Evolutionary conservation across 306 rosid species (phyloP), one percentile per base, ranked within the genome.

Genomic region (Psophocarpus tetragonolobus): DNA sequence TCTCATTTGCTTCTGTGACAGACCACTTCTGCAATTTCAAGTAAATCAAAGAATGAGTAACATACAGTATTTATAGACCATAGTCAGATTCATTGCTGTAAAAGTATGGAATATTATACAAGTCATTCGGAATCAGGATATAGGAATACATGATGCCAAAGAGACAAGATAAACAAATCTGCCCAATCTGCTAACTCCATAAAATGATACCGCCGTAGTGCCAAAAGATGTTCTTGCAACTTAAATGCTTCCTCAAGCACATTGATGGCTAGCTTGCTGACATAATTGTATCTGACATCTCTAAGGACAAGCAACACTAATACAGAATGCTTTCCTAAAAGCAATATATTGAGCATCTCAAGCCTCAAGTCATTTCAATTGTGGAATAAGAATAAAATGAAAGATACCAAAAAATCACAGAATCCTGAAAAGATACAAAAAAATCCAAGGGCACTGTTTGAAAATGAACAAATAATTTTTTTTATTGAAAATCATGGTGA

Each of bases 171-270:
- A 87, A 95, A 95, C 84, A 91, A 84, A 92, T 92, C 97, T 81
- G 97, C 96, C 98, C 98, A 95, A 77, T 95, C 98, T 62, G 96
- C 97, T 61, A 86, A 39, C 84, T 95, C 98, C 98, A 95, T 92
- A 74, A 95, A 92, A 84, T 95, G 92, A 80, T 95, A 92, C 30
- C 90, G 96, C 75, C 93, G 88, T 76, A 95, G 80, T 47, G 98
- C 93, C 85, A 87, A 82, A 67, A 92, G 88, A 92, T 95, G 97
- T 66, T 90, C 97, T 79, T 80, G 94, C 85, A 95, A 85, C 85
- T 86, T 86, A 85, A 95, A 95, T 78, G 89, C 96, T 77, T 95
- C 97, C 84, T 92, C 96, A 29, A 95, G 93, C 80, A 95, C 84
- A 69, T 87, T 89, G 80, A 95, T 91, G 68, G 94, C 90, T 82